Base-by-base conservation (phyloP, 2,329 filamentous ascomycete genomes). In the Sporothrix variecibatus region DNA sequence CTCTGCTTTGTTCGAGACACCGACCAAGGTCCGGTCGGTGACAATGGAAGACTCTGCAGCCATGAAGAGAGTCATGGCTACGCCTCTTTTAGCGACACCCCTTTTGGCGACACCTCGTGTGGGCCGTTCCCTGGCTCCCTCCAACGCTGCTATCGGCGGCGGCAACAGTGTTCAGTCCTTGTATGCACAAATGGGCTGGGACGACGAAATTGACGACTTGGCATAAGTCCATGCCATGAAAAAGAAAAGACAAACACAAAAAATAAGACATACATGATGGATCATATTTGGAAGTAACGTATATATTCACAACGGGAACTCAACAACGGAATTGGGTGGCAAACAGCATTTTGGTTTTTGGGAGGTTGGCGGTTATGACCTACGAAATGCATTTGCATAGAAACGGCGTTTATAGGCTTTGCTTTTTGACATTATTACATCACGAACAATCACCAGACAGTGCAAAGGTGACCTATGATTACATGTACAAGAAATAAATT, bases 121-220 rank as follows among this genome's bases (percentile, higher is more conserved):
- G 8, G 23, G 7, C 23, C 40, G 65, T n/a, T 15, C 68, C 12
- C 4, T 67, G 9, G 62, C 38, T 28, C 28, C 26, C 7, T 64
- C 76, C 75, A 38, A 43, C 74, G 8, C 78, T 75, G 72, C 80
- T n/a, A 77, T 75, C 7, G 67, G 23, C 7, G 80, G 76, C 70
- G 82, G 79, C 75, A 71, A 51, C 49, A 68, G 72, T 40, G 79
- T 80, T 46, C 75, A 81, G 76, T 87, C 86, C 12, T 86, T 90
- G 71, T 90, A 87, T 77, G 83, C 88, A 77, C 82, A 82, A 76
- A 79, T 90, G 58, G 88, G 88, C 64, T 90, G 88, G 88, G 87
- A 89, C 78, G 85, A 89, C 75, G 87, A 89, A 79, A 84, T 80
- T 4, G 79, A 81, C 75, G 79, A 80, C 28, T 72, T 79, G 72